Conservation (phyloP, 2,329 filamentous ascomycete genomes). For the Talaromyces atroroseus region DNA sequence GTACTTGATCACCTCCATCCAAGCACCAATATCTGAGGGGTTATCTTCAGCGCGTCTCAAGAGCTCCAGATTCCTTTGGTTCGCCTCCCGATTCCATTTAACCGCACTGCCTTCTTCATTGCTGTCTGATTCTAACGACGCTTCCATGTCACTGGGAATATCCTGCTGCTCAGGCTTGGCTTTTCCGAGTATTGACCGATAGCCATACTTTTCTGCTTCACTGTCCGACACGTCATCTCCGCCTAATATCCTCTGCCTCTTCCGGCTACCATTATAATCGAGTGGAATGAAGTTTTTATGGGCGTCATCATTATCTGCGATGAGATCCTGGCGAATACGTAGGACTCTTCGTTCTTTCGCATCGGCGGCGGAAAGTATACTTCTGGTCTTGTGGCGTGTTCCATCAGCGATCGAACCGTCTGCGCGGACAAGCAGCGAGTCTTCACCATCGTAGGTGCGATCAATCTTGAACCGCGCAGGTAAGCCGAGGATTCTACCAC, state of each 20-base stretch:
- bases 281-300: slow-evolving; percentile 31
- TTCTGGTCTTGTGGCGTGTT: slow-evolving; percentile 44
- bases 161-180: slow-evolving; percentile 45
- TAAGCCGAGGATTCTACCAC: slow-evolving; percentile 66
- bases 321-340: slow-evolving; percentile 22
- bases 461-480: slow-evolving; percentile 59
- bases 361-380: slow-evolving; percentile 26
- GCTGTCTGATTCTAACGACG: slow-evolving; percentile 46
- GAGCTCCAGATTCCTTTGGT: slow-evolving; percentile 48
- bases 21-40: slow-evolving; percentile 63
- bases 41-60: slow-evolving; percentile 58
- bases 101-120: slow-evolving; percentile 34
- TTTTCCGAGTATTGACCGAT: slow-evolving; percentile 62
- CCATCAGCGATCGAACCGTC: slow-evolving; percentile 32
- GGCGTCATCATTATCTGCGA: slow-evolving; percentile 15
- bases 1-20: slow-evolving; percentile 73
- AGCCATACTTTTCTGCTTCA: slow-evolving; percentile 51
- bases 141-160: slow-evolving; percentile 44
- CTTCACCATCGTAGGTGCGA: slow-evolving; percentile 48
- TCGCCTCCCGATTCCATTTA: slow-evolving; percentile 41
- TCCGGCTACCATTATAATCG: slow-evolving; percentile 23
- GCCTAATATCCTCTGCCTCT: slow-evolving; percentile 35
- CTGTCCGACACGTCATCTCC: slow-evolving; percentile 28
- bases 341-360: slow-evolving; percentile 20
- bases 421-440: slow-evolving; percentile 32